A percentile compares a stretch with the other conserved stretches of the same genome.
Evolutionary conservation across 179 eudicot genomes (phyloP).

Genomic region (Beta macrorhiza): DNA sequence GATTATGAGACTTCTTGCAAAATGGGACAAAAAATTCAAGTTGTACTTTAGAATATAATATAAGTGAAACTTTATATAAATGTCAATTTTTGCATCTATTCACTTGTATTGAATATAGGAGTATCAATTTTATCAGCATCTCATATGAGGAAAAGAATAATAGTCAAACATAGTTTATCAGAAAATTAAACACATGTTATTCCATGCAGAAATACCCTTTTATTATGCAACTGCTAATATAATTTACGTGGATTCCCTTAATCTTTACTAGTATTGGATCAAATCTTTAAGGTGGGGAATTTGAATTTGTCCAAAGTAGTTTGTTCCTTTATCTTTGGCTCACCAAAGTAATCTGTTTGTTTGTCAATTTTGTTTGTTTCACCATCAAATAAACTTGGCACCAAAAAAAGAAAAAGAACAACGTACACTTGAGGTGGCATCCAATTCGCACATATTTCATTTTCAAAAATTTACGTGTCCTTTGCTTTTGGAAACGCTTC

Average conservation of each 20-base stretch:
- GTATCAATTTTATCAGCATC: neutral
- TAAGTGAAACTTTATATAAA: no score
- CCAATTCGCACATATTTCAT: neutral
- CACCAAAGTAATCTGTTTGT: neutral
- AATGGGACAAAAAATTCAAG: no score
- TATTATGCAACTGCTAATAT: no score
- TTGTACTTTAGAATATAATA: no score
- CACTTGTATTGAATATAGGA: neutral
- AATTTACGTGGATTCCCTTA: neutral
- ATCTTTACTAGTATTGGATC: neutral
- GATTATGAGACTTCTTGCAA: no score
- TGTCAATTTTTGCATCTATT: neutral
- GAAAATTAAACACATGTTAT: no score
- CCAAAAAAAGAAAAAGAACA: no score
- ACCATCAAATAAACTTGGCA: neutral
- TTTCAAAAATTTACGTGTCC: conserved; percentile 6
- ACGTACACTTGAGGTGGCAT: neutral
- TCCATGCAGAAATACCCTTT: neutral
- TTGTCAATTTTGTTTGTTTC: neutral
- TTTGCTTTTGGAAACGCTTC: neutral
- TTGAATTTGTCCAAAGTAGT: conserved; percentile 26
- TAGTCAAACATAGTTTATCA: neutral
- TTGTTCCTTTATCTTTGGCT: neutral
- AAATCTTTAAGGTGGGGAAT: conserved; percentile 13
- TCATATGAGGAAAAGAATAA: neutral